These are phyloP conservation scores for Elaeagnus macrophylla DNA, from an alignment of 306 rosid species.

Conservation along the genomic window DNA sequence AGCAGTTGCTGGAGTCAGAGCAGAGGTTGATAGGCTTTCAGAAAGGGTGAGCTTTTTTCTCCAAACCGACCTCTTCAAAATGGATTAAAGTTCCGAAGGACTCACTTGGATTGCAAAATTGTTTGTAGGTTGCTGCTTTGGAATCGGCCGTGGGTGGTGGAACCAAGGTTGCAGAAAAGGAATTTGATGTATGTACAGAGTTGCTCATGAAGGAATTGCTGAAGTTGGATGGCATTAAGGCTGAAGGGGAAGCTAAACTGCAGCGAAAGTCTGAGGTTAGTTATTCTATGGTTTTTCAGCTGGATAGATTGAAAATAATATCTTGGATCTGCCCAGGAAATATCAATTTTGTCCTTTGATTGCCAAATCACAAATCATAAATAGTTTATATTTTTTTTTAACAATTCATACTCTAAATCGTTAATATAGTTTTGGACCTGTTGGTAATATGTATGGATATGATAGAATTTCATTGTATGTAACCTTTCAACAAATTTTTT, in stretches of 20 bases:
- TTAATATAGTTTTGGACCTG: too few relatives aligned
- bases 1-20: constrained; percentile 53
- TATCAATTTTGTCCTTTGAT: too few relatives aligned
- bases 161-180: constrained; percentile 65
- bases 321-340: too few relatives aligned
- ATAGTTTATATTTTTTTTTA: too few relatives aligned
- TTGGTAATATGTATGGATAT: too few relatives aligned
- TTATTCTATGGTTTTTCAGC: not conserved
- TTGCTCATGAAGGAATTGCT: constrained; percentile 80
- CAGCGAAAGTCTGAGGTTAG: constrained; percentile 87
- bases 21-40: constrained; percentile 63
- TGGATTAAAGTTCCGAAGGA: constrained; percentile 7
- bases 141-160: constrained; percentile 60
- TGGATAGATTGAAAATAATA: not conserved
- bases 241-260: constrained; percentile 75
- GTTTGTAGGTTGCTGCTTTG: constrained; percentile 60
- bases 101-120: constrained; percentile 8
- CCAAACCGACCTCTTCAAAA: not conserved
- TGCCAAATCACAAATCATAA: too few relatives aligned
- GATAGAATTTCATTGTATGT: too few relatives aligned
- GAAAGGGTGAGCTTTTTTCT: constrained; percentile 47
- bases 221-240: constrained; percentile 72
- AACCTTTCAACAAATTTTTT: too few relatives aligned
- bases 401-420: too few relatives aligned
- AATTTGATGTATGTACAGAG: constrained; percentile 55